Evolutionary conservation across 805 yeast genomes (phyloP).

Genomic region (Huiozyma naganishii): DNA sequence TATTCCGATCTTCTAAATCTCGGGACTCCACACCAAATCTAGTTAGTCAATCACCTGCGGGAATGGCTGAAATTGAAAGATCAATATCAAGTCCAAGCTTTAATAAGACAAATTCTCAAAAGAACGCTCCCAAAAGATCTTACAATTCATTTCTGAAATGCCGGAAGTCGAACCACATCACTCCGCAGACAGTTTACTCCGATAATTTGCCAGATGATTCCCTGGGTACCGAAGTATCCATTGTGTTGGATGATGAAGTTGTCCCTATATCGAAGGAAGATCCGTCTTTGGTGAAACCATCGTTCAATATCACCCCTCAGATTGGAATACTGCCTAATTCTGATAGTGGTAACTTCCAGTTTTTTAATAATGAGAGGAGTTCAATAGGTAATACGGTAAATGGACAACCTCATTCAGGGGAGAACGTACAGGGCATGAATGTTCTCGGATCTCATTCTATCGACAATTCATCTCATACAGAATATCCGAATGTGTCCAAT

Average conservation of each 20-base stretch:
- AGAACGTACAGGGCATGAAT: no score
- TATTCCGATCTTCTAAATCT: slow-evolving; percentile 18
- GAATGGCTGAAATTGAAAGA: slow-evolving; percentile 1
- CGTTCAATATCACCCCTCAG: neutral
- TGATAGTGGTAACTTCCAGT: neutral
- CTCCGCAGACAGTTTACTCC: no score
- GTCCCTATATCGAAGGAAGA: slow-evolving; percentile 17
- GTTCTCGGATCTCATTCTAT: neutral
- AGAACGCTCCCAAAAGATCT: slow-evolving; percentile 5
- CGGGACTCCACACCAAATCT: neutral
- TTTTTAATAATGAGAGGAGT: neutral
- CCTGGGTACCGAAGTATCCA: neutral
- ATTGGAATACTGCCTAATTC: no score
- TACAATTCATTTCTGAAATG: slow-evolving; percentile 15
- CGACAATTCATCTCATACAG: neutral
- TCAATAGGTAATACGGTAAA: neutral
- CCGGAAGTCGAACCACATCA: neutral
- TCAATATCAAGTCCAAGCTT: slow-evolving; percentile 5
- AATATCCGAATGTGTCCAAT: neutral
- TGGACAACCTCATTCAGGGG: no score
- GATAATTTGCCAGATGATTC: no score
- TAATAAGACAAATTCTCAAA: neutral
- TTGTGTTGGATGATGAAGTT: slow-evolving; percentile 9
- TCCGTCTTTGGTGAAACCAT: slow-evolving; percentile 11
- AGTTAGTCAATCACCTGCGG: neutral